A percentile compares a stretch with the other conserved stretches of the same genome.
phyloP scores from a whole-genome alignment of 1,284 basidiomycete species.

The Inonotus hispidus region DNA sequence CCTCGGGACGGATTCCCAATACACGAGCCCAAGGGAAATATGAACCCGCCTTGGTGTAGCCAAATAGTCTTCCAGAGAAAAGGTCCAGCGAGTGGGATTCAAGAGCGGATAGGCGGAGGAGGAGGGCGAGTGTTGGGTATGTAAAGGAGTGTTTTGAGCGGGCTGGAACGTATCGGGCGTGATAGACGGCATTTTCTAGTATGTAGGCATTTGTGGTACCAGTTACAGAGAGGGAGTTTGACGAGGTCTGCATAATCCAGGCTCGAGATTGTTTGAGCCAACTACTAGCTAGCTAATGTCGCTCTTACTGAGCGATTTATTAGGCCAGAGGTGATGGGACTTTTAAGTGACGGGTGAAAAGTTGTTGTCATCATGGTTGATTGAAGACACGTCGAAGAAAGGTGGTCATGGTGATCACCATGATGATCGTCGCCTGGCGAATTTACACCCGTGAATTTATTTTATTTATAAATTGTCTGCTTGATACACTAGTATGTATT shows the following conservation, averaged over 20 bases:
- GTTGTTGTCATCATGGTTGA: background rate
- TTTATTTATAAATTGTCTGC: too few relatives aligned
- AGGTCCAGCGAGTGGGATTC: conserved; percentile 49
- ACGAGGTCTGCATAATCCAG: background rate
- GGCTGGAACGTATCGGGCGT: conserved; percentile 52
- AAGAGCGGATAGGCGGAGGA: conserved; percentile 54
- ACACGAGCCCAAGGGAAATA: conserved; percentile 33
- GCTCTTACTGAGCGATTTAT: too few relatives aligned
- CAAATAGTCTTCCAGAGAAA: conserved; percentile 44
- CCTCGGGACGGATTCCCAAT: conserved; percentile 40
- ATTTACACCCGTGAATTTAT: too few relatives aligned
- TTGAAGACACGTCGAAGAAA: background rate
- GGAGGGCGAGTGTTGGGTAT: conserved; percentile 59
- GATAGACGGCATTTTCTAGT: conserved; percentile 48
- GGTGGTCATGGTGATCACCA: background rate
- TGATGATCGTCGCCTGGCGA: background rate
- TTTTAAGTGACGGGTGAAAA: background rate
- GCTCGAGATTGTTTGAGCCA: background rate
- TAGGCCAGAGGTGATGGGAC: background rate
- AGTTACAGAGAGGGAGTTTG: too few relatives aligned
- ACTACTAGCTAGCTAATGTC: background rate
- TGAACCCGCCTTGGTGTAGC: conserved; percentile 37
- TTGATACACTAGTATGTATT: too few relatives aligned
- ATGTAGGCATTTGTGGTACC: conserved; percentile 46
- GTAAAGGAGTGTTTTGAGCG: conserved; percentile 51